These are phyloP conservation scores for Lagerstroemia speciosa DNA, from an alignment of 345 rosid species.

Conservation along the genomic window DNA sequence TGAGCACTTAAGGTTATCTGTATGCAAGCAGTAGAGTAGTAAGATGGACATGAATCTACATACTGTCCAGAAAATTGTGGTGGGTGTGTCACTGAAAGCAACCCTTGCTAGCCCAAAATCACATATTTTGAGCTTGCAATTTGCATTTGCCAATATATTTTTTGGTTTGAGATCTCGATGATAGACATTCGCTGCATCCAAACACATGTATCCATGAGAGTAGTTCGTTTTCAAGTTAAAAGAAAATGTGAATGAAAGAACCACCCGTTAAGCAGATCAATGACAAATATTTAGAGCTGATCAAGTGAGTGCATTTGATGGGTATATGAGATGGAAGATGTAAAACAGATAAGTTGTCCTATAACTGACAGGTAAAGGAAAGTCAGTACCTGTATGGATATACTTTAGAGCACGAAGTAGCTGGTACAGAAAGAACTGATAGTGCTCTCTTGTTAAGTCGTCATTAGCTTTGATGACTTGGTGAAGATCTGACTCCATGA, in stretches of 20 bases:
- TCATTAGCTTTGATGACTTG: conserved; percentile 96
- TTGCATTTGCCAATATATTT: conserved; percentile 95
- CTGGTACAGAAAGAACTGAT: conserved; percentile 91
- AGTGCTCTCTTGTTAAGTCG: conserved; percentile 86
- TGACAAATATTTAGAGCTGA: neutral
- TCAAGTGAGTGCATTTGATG: neutral
- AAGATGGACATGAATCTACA: conserved; percentile 10
- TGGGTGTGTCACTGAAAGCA: conserved; percentile 81
- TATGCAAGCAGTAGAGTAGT: neutral
- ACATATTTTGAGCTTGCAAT: conserved; percentile 89
- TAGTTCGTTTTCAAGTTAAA: neutral
- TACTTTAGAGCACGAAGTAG: conserved; percentile 86
- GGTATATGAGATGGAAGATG: conserved; percentile 8
- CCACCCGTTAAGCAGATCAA: neutral
- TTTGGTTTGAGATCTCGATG: conserved; percentile 94
- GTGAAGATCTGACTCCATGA: conserved; percentile 94
- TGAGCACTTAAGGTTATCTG: neutral
- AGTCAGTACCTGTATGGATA: conserved; percentile 68
- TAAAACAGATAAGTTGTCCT: conserved; percentile 1
- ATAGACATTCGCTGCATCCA: conserved; percentile 80
- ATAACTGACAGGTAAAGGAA: conserved; percentile 13
- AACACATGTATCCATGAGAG: conserved; percentile 15
- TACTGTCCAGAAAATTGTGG: conserved; percentile 94
- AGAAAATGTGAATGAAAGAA: neutral
- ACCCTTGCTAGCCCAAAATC: conserved; percentile 95